Conservation (phyloP, 2,329 filamentous ascomycete genomes). For the Capronia epimyces region DNA sequence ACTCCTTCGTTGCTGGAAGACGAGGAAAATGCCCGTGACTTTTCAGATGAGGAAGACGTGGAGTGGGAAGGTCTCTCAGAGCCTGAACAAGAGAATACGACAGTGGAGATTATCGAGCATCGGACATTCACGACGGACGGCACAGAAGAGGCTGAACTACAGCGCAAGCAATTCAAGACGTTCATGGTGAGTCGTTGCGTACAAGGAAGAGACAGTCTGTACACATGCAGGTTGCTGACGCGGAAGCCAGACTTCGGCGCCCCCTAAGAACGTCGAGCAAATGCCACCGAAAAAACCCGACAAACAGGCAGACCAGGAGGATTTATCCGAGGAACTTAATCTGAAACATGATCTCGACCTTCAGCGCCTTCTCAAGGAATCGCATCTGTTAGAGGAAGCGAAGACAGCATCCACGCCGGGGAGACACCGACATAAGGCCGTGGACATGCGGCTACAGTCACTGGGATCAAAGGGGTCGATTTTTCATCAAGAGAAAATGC, state of each 20-base stretch:
- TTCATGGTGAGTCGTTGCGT: slow-evolving; percentile 61
- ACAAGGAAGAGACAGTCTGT: too few relatives aligned
- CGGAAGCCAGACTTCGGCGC: slow-evolving; percentile 14
- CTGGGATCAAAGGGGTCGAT: slow-evolving; percentile 73
- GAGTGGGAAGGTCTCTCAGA: slow-evolving; percentile 63
- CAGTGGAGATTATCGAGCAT: slow-evolving; percentile 44
- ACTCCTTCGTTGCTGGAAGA: slow-evolving; percentile 16
- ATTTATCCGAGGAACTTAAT: slow-evolving; percentile 56
- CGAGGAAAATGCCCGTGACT: slow-evolving; percentile 31
- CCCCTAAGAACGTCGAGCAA: slow-evolving; percentile 17
- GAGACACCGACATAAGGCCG: slow-evolving; percentile 70
- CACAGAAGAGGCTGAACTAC: slow-evolving; percentile 45
- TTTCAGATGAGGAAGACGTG: slow-evolving; percentile 30
- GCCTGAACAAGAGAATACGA: slow-evolving; percentile 36
- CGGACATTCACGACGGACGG: slow-evolving; percentile 43
- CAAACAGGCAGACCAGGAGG: slow-evolving; percentile 32
- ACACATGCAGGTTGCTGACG: slow-evolving; percentile 5
- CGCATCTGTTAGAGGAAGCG: slow-evolving; percentile 69
- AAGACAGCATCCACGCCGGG: slow-evolving; percentile 56
- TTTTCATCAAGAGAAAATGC: slow-evolving; percentile 78
- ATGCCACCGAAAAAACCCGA: slow-evolving; percentile 2
- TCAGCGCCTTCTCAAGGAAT: slow-evolving; percentile 84
- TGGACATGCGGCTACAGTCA: slow-evolving; percentile 75
- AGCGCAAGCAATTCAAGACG: slow-evolving; percentile 66
- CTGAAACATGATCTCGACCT: slow-evolving; percentile 89